phyloP scores from a whole-genome alignment of 495 filamentous ascomycete species.

The Lasiosphaeria miniovina region DNA sequence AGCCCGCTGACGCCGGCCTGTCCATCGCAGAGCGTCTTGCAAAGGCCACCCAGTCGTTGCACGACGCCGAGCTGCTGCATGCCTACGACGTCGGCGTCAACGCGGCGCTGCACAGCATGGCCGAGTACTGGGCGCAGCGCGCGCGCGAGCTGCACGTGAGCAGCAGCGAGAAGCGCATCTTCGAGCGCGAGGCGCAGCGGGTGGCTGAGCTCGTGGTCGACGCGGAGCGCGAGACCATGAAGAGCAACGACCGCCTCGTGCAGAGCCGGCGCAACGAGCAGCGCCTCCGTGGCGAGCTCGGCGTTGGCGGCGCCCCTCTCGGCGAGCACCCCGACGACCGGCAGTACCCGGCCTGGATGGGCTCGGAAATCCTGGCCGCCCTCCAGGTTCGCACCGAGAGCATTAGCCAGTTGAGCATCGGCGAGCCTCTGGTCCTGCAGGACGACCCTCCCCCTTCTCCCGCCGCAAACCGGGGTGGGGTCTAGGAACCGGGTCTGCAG shows the following conservation, averaged over 20 bases:
- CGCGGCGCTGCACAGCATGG: slow-evolving; percentile 14
- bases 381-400: no score
- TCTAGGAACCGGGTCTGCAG: no score
- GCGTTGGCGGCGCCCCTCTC: no score
- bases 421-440: no score
- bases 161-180: slow-evolving; percentile 22
- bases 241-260: background rate
- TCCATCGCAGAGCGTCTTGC: background rate
- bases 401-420: no score
- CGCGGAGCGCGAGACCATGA: slow-evolving; percentile 5
- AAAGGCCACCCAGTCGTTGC: slow-evolving; percentile 3
- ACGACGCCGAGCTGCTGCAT: slow-evolving; percentile 15
- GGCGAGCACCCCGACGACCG: no score
- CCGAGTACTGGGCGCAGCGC: slow-evolving; percentile 3
- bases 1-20: background rate
- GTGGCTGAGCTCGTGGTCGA: slow-evolving; percentile 5
- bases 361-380: no score
- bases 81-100: slow-evolving; percentile 21
- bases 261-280: background rate
- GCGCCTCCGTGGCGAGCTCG: background rate
- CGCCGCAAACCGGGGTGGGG: no score
- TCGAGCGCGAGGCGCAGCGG: slow-evolving; percentile 17
- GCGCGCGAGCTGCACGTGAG: slow-evolving; percentile 9
- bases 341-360: no score
- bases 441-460: no score